Conservation (phyloP, 179 eudicot genomes). For the Silene coronaria region DNA sequence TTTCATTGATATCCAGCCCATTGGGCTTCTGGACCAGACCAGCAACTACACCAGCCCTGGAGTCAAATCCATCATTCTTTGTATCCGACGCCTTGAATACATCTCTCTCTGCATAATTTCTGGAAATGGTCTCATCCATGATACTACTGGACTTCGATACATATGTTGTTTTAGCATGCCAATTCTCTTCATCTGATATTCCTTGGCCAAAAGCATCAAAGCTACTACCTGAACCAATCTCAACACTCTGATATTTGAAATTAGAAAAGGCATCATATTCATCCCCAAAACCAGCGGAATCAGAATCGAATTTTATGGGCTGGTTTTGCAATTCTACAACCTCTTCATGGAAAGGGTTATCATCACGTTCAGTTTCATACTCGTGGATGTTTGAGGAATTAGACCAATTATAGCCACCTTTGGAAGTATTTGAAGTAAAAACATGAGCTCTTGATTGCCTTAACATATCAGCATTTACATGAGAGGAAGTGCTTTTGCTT, state of each 20-base stretch:
- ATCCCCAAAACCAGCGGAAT: slow-evolving; percentile 33
- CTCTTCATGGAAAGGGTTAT: slow-evolving; percentile 32
- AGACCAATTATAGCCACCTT: slow-evolving; percentile 13
- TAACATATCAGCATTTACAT: neutral
- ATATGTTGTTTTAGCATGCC: slow-evolving; percentile 18
- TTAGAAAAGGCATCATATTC: slow-evolving; percentile 27
- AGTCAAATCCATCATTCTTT: slow-evolving; percentile 17
- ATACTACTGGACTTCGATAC: slow-evolving; percentile 15
- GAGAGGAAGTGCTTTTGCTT: slow-evolving; percentile 8
- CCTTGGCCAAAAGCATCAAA: slow-evolving; percentile 12
- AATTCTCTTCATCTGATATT: slow-evolving; percentile 22
- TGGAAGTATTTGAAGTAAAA: slow-evolving; percentile 15
- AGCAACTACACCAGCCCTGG: slow-evolving; percentile 19
- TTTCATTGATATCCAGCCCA: slow-evolving; percentile 23
- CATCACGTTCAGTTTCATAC: slow-evolving; percentile 19
- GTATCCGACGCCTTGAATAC: slow-evolving; percentile 14
- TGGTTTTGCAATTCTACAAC: slow-evolving; percentile 22
- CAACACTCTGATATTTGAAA: slow-evolving; percentile 27
- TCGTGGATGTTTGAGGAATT: slow-evolving; percentile 19
- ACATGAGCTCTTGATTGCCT: slow-evolving; percentile 22
- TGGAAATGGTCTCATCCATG: slow-evolving; percentile 10
- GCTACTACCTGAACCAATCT: slow-evolving; percentile 27
- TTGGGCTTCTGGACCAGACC: slow-evolving; percentile 20
- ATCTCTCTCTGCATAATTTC: slow-evolving; percentile 16
- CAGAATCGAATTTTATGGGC: slow-evolving; percentile 25